Evolutionary conservation across 2,329 filamentous ascomycete species (phyloP).

Genomic region (Monilinia laxa): DNA sequence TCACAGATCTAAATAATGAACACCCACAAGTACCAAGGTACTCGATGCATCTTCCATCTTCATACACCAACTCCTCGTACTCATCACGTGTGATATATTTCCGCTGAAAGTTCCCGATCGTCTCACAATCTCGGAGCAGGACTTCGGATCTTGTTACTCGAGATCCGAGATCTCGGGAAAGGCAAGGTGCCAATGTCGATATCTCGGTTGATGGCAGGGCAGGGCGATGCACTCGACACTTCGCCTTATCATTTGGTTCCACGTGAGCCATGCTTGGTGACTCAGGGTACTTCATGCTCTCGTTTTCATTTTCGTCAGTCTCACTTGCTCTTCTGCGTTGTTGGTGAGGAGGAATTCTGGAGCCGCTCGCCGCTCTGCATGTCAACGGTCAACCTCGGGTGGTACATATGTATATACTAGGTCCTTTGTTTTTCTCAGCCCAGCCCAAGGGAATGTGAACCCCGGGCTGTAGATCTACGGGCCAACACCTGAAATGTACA

Average conservation of each 20-base stretch:
- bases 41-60: background rate
- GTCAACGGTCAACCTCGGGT: conserved; percentile 15
- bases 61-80: background rate
- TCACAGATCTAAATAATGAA: background rate
- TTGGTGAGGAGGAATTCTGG: background rate
- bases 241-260: background rate
- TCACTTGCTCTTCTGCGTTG: background rate
- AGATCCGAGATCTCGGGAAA: conserved; percentile 18
- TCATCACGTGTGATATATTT: conserved; percentile 18
- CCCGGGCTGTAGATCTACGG: background rate
- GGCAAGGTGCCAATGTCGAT: conserved; percentile 9
- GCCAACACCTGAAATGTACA: background rate
- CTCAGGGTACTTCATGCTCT: background rate
- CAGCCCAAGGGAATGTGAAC: background rate
- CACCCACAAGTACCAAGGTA: conserved; percentile 1
- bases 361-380: conserved; percentile 19
- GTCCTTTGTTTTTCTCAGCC: background rate
- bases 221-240: conserved; percentile 8
- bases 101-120: conserved; percentile 21
- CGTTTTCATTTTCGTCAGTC: conserved; percentile 8
- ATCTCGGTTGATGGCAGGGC: conserved; percentile 20
- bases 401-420: background rate
- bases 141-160: conserved; percentile 18
- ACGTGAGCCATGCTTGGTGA: background rate
- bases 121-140: conserved; percentile 13